Evolutionary conservation across 2,329 filamentous ascomycete genomes (phyloP).

Genomic region (Sporothrix pallida): DNA sequence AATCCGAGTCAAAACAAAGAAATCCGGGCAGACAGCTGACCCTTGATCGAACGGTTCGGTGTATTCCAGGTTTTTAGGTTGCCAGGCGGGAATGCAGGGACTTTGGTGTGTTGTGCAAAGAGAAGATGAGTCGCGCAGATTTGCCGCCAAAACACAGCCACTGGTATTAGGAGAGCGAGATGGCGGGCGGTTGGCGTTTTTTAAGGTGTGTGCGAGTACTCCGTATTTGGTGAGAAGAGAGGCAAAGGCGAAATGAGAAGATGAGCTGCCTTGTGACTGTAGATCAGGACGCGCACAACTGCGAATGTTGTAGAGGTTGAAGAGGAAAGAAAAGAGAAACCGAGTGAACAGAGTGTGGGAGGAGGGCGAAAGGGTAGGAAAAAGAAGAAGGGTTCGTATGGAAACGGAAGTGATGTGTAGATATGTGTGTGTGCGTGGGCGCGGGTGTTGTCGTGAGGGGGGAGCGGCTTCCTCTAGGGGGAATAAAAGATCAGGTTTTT

Average conservation of each 20-base stretch:
- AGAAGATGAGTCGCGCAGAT: constrained; percentile 7
- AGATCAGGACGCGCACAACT: constrained; percentile 15
- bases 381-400: constrained; percentile 21
- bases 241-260: constrained; percentile 7
- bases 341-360: not conserved
- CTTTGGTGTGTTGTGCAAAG: constrained; percentile 22
- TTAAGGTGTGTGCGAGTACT: not conserved
- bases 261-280: constrained; percentile 18
- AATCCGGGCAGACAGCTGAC: constrained; percentile 25
- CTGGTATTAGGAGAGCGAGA: not conserved
- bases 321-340: not conserved
- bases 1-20: constrained; percentile 18
- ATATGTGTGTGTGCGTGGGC: constrained; percentile 28
- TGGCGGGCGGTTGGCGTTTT: constrained; percentile 8
- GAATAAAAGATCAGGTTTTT: constrained; percentile 33
- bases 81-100: constrained; percentile 30
- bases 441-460: not conserved
- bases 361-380: constrained; percentile 19
- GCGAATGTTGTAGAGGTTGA: not conserved
- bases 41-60: not conserved
- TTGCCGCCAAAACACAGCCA: constrained; percentile 12
- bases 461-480: constrained; percentile 11
- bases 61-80: constrained; percentile 20
- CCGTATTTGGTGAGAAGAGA: not conserved
- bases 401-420: constrained; percentile 33